A percentile compares a stretch with the other conserved stretches of the same genome.
These are phyloP conservation scores for Yamadazyma aaseri DNA, from an alignment of 1,139 yeast species.

Conservation along the genomic window DNA sequence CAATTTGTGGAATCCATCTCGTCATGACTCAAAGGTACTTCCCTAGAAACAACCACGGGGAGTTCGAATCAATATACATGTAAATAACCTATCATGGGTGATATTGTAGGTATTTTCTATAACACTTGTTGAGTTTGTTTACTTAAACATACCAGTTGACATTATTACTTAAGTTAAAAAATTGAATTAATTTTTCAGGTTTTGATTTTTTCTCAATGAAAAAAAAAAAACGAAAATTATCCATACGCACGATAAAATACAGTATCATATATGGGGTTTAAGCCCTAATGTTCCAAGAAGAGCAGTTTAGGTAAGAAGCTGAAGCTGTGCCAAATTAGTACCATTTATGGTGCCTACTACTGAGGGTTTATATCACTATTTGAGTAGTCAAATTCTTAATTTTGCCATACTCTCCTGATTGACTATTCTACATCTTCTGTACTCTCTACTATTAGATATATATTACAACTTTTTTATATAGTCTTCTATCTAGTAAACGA, in stretches of 20 bases:
- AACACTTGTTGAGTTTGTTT: not conserved
- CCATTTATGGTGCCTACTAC: no score
- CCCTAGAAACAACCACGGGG: no score
- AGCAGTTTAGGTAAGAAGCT: no score
- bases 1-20: no score
- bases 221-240: not conserved
- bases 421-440: not conserved
- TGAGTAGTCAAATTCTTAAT: no score
- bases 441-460: conserved; percentile 6
- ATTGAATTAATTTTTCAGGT: conserved; percentile 16
- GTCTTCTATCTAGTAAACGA: conserved; percentile 61
- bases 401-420: not conserved
- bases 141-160: conserved; percentile 33
- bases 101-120: not conserved
- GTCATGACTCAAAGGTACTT: no score
- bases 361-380: no score
- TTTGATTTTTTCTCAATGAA: conserved; percentile 13
- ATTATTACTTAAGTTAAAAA: conserved; percentile 20
- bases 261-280: conserved; percentile 8
- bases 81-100: no score
- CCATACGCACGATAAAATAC: conserved; percentile 8
- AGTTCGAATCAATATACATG: no score
- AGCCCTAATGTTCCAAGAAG: no score
- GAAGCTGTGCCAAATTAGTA: no score
- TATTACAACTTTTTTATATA: conserved; percentile 9